Percentiles rank a stretch among this genome's conserved stretches.
Conservation (phyloP, 805 yeast species). For the Brettanomyces naardenensis region DNA sequence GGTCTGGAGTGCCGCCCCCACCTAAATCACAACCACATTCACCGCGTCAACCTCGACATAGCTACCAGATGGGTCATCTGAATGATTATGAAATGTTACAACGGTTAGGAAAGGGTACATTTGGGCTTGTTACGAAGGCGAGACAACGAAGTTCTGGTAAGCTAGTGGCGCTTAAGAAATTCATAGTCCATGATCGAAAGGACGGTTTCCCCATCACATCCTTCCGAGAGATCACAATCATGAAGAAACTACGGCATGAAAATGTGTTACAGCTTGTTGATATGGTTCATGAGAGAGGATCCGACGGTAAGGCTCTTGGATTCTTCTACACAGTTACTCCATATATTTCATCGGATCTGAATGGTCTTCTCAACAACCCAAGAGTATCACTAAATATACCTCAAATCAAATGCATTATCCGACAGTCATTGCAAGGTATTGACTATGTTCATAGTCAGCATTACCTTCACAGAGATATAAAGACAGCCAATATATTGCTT, state of each 20-base stretch:
- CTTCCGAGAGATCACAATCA: conserved; percentile 78
- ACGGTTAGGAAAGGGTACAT: conserved; percentile 76
- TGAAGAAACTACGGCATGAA: conserved; percentile 59
- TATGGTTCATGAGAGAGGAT: conserved; percentile 51
- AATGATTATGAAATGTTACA: conserved; percentile 26
- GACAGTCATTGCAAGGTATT: conserved; percentile 72
- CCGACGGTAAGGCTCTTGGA: conserved; percentile 21
- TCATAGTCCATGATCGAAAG: conserved; percentile 67
- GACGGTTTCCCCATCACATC: conserved; percentile 94
- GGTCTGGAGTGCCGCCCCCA: too few species aligned
- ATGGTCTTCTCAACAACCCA: conserved; percentile 83
- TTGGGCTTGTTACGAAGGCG: conserved; percentile 86
- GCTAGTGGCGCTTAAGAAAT: conserved; percentile 80
- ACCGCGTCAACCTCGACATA: too few species aligned
- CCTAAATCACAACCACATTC: too few species aligned
- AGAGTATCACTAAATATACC: conserved; percentile 48
- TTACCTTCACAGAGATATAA: conserved; percentile 81
- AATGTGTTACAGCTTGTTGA: conserved; percentile 75
- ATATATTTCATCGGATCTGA: conserved; percentile 85
- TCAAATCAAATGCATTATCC: conserved; percentile 77
- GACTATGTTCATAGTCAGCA: conserved; percentile 63
- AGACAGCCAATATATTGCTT: conserved; percentile 89
- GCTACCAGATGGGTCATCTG: conserved; percentile 24
- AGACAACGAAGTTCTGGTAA: conserved; percentile 41
- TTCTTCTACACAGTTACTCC: conserved; percentile 82